These are phyloP conservation scores for Tolypocladium album DNA, from an alignment of 2,329 filamentous ascomycete species.

Conservation along the genomic window DNA sequence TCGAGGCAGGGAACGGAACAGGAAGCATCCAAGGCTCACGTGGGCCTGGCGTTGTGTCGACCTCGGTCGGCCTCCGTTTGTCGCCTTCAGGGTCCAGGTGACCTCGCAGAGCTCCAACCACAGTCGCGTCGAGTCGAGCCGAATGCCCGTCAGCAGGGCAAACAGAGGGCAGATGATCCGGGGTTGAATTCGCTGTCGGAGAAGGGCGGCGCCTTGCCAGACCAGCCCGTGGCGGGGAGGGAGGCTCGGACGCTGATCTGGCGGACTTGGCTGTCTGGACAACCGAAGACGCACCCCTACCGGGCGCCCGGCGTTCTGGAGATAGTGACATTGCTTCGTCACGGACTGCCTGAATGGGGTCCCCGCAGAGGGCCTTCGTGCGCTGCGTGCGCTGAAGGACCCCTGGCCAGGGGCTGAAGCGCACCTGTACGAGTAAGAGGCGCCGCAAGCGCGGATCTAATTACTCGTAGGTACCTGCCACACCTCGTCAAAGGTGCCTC, in stretches of 20 bases:
- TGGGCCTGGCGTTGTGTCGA: neutral
- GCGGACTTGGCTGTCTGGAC: neutral
- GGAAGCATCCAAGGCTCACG: neutral
- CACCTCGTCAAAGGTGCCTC: neutral
- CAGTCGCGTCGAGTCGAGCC: neutral
- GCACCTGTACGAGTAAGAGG: neutral
- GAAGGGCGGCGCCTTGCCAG: neutral
- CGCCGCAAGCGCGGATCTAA: neutral
- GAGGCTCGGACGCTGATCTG: neutral
- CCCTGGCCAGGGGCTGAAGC: neutral
- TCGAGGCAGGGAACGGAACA: neutral
- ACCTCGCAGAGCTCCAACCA: neutral
- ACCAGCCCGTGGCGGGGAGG: neutral
- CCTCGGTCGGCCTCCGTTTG: neutral
- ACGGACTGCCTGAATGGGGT: neutral
- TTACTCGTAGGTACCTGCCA: neutral
- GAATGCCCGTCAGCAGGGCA: neutral
- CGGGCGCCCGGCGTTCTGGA: too few species aligned
- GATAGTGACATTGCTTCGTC: neutral
- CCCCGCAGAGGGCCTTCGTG: neutral
- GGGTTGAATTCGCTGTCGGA: neutral
- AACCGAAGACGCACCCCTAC: neutral
- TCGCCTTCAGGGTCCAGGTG: neutral
- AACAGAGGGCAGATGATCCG: neutral
- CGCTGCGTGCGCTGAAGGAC: neutral